Conservation (phyloP, 2,329 filamentous ascomycete species). For the Talaromyces sp. region DNA sequence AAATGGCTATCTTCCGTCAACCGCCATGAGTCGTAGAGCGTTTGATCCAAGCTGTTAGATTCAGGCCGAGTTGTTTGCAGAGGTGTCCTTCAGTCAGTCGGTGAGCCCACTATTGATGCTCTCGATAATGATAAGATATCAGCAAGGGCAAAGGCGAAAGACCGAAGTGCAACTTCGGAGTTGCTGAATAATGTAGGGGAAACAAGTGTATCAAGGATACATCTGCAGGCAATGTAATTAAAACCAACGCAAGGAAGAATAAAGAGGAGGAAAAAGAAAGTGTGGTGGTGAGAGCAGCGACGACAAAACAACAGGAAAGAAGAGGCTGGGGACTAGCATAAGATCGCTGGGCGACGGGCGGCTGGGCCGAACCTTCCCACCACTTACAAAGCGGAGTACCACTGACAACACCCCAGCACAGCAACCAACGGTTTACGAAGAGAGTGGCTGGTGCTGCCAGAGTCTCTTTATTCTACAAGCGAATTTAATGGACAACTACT, state of each 20-base stretch:
- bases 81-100: background rate
- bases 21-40: background rate
- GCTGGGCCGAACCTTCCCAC: slow-evolving; percentile 19
- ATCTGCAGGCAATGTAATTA: background rate
- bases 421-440: background rate
- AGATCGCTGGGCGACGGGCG: slow-evolving; percentile 16
- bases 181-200: background rate
- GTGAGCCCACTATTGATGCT: background rate
- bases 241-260: background rate
- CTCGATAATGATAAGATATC: slow-evolving; percentile 1
- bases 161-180: slow-evolving; percentile 4
- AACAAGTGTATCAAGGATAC: background rate
- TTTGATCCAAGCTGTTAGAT: background rate
- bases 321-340: slow-evolving; percentile 14
- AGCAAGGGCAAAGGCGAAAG: background rate
- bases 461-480: background rate
- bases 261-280: slow-evolving; percentile 2
- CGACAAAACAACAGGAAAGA: slow-evolving; percentile 6
- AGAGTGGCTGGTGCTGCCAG: slow-evolving; percentile 13
- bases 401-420: background rate
- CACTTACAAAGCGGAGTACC: slow-evolving; percentile 10
- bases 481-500: background rate
- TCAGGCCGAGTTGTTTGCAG: background rate
- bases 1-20: background rate
- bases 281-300: background rate